phyloP scores from a whole-genome alignment of 306 rosid genomes.

The Prunus mume region DNA sequence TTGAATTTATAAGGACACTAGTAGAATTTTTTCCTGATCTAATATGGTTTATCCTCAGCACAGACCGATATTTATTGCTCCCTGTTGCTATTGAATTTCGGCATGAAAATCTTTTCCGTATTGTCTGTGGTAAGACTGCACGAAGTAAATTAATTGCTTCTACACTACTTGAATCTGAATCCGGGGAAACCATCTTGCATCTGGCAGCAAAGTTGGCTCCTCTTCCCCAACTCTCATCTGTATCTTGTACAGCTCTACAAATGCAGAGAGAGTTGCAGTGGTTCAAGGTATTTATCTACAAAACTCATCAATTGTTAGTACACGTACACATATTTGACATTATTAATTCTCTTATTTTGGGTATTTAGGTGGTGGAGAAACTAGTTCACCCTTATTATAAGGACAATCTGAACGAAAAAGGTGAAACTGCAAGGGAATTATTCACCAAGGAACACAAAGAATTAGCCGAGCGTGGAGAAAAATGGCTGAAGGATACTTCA shows the following conservation, averaged over 20 bases:
- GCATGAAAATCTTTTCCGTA: slow-evolving; percentile 40
- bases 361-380: slow-evolving; percentile 7
- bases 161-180: not conserved
- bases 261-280: slow-evolving; percentile 52
- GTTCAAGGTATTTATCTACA: slow-evolving; percentile 1
- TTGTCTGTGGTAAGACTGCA: slow-evolving; percentile 33
- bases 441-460: slow-evolving; percentile 8
- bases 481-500: slow-evolving; percentile 46
- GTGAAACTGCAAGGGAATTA: not conserved
- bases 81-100: slow-evolving; percentile 40
- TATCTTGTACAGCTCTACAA: slow-evolving; percentile 52
- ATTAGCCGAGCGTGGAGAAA: not conserved
- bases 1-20: slow-evolving; percentile 40
- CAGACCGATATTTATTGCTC: slow-evolving; percentile 31
- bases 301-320: not conserved
- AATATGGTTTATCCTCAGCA: slow-evolving; percentile 31
- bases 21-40: slow-evolving; percentile 43
- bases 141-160: slow-evolving; percentile 1
- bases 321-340: not conserved
- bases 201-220: slow-evolving; percentile 43
- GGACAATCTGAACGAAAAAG: not conserved
- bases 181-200: slow-evolving; percentile 34
- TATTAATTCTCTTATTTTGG: not conserved
- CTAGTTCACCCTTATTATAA: slow-evolving; percentile 11
- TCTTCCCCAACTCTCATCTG: slow-evolving; percentile 26